phyloP scores from a whole-genome alignment of 2,329 filamentous ascomycete genomes.

The Curvularia lunata region DNA sequence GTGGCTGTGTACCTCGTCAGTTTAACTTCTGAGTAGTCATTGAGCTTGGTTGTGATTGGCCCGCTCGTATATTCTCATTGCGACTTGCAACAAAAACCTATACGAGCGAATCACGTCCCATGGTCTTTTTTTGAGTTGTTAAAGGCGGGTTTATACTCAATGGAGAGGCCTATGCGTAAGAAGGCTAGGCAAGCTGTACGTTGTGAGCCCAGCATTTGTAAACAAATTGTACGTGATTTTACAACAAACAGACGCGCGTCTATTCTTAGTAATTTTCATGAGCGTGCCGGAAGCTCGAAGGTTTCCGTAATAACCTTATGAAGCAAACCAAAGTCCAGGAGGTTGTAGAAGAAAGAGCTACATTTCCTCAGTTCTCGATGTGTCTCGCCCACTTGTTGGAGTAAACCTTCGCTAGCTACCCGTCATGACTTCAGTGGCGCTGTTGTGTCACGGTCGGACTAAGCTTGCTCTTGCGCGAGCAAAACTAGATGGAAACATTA shows the following conservation, averaged over 20 bases:
- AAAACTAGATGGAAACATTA: too few relatives aligned
- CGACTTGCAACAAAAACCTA: neutral
- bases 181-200: neutral
- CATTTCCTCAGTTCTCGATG: too few relatives aligned
- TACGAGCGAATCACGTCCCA: neutral
- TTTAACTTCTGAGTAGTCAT: neutral
- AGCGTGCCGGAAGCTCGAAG: neutral
- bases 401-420: too few relatives aligned
- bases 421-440: too few relatives aligned
- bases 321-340: neutral
- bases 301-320: neutral
- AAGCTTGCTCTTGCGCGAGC: too few relatives aligned
- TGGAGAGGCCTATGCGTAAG: neutral
- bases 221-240: too few relatives aligned
- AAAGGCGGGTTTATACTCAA: neutral
- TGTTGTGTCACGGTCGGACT: too few relatives aligned
- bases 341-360: neutral
- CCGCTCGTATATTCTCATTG: constrained; percentile 9
- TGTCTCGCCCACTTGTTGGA: too few relatives aligned
- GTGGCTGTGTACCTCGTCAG: neutral
- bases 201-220: neutral
- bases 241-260: too few relatives aligned
- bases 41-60: constrained; percentile 9
- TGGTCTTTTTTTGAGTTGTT: neutral
- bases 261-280: neutral